phyloP scores from a whole-genome alignment of 2,329 filamentous ascomycete species.

The Penicillium brevicompactum region DNA sequence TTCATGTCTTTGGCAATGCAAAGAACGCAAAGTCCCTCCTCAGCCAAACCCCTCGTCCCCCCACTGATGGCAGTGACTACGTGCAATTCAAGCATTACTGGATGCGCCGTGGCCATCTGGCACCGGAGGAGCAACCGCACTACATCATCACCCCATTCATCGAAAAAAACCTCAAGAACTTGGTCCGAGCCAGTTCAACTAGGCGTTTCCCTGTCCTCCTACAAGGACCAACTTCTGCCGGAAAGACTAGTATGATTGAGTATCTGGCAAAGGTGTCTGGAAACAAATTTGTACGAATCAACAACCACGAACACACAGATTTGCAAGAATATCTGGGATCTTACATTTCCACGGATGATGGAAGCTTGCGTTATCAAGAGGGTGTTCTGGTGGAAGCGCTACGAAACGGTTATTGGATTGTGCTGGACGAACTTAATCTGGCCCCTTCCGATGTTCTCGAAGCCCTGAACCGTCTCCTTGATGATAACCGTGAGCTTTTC shows the following conservation, averaged over 20 bases:
- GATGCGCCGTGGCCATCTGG: constrained; percentile 74
- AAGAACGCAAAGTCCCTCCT: constrained; percentile 72
- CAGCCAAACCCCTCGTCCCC: constrained; percentile 74
- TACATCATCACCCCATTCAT: constrained; percentile 98
- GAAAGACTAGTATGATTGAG: constrained; percentile 99
- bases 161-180: constrained; percentile 88
- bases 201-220: constrained; percentile 90
- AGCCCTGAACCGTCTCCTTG: constrained; percentile 89
- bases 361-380: constrained; percentile 87
- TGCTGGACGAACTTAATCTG: constrained; percentile 94
- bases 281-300: constrained; percentile 97
- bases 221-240: constrained; percentile 93
- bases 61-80: constrained; percentile 74
- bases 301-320: constrained; percentile 99
- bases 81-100: constrained; percentile 89
- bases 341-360: constrained; percentile 83
- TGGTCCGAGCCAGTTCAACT: constrained; percentile 91
- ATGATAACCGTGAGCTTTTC: constrained; percentile 93
- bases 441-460: constrained; percentile 97
- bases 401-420: constrained; percentile 93
- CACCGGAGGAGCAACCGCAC: constrained; percentile 72
- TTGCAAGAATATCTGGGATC: constrained; percentile 96
- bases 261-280: constrained; percentile 96
- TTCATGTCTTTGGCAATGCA: constrained; percentile 73
- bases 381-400: constrained; percentile 91